Base-by-base conservation (phyloP, 2,329 filamentous ascomycete species). In the Curvularia verruculosa region DNA sequence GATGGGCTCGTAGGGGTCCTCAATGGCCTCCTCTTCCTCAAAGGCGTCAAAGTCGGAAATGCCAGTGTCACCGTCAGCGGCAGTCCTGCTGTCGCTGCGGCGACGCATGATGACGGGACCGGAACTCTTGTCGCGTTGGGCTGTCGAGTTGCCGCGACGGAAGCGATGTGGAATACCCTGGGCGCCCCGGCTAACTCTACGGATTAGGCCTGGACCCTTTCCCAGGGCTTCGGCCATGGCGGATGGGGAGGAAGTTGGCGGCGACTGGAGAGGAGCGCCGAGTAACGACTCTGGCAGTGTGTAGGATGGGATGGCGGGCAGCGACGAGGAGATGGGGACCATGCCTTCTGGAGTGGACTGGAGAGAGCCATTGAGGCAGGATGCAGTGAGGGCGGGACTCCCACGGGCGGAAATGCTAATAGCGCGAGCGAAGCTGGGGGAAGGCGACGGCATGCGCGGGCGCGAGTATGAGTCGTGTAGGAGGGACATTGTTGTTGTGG, bases 61-160 rank as follows among this genome's bases (percentile, higher is more conserved):
- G 56, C 83, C 81, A 49, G 79, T 71, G 34, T 76, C 73, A 37
- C 63, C 76, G 34, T 80, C 80, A 51, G 77, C 80, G 40, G 89
- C 89, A 63, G 86, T 90, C 76, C 90, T 95, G 80, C 93, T 96
- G 75, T 96, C 92, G 75, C 93, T 97, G 64, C 93, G 87, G 56
- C 92, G 85, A 60, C 94, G 87, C 76, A 96, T 86, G 50, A 96
- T 90, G 54, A 92, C 89, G 1, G 95, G 95, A 0, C 95, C 95
- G 24, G 92, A 89, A 72, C 93, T 97, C 60, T 90, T 88, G 71
- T 97, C 92, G 40, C 93, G 87, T 73, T 89, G 91, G 5, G 78
- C 73, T 59, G 88, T 87, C 1, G 88, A 88, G 2, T 91, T 92
- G 15, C 91, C 96, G 60, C 89, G 88, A 59, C 93, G 85, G 61